Conservation (phyloP, 495 filamentous ascomycete genomes). For the Trichocladium antarcticum region DNA sequence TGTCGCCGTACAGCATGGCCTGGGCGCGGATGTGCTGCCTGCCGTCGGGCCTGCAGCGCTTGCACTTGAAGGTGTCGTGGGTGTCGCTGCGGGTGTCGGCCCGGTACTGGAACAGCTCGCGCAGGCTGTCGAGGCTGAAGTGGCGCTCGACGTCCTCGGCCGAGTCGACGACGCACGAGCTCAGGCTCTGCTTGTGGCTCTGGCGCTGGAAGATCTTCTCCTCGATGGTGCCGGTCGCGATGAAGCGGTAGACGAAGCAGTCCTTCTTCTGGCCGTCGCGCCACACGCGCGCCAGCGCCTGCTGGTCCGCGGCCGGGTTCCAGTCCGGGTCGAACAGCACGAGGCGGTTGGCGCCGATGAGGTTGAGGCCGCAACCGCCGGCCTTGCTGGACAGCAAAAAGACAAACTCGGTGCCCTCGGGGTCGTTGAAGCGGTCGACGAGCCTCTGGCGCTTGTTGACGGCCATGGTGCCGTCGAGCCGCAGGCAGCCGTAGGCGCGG, state of each 20-base stretch:
- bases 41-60: slow-evolving; percentile 80
- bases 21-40: slow-evolving; percentile 77
- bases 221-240: slow-evolving; percentile 94
- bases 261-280: slow-evolving; percentile 99
- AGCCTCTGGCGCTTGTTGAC: slow-evolving; percentile 94
- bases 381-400: slow-evolving; percentile 95
- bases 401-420: slow-evolving; percentile 79
- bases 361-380: slow-evolving; percentile 90
- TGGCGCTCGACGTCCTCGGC: slow-evolving; percentile 96
- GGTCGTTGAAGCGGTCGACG: slow-evolving; percentile 97
- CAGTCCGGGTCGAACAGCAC: slow-evolving; percentile 98
- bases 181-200: slow-evolving; percentile 93
- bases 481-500: slow-evolving; percentile 71
- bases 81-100: slow-evolving; percentile 79
- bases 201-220: slow-evolving; percentile 99
- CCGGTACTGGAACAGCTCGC: slow-evolving; percentile 89
- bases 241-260: slow-evolving; percentile 98
- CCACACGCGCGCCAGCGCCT: slow-evolving; percentile 95
- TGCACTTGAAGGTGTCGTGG: slow-evolving; percentile 98
- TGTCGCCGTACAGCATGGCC: slow-evolving; percentile 94
- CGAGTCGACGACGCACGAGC: slow-evolving; percentile 93
- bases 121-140: slow-evolving; percentile 77
- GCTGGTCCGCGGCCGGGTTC: slow-evolving; percentile 98
- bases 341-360: slow-evolving; percentile 93
- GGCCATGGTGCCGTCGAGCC: slow-evolving; percentile 94